A percentile compares a stretch with the other conserved stretches of the same genome.
These are phyloP conservation scores for Jamesozyma lodderae DNA, from an alignment of 805 yeast genomes.

Conservation along the genomic window DNA sequence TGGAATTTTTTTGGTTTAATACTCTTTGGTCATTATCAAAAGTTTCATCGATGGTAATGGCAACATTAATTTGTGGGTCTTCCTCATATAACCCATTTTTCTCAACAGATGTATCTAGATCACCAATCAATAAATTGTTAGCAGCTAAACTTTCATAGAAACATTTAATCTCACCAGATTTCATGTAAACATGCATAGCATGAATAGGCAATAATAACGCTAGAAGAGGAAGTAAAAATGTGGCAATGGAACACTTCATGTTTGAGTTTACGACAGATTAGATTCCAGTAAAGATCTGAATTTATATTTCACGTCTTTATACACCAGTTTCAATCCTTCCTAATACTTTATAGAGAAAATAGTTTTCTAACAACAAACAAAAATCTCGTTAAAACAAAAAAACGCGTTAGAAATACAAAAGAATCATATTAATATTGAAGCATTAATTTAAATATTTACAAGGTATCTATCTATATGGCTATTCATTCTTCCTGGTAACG, in stretches of 20 bases:
- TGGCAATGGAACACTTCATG: background rate
- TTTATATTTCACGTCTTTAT: no score
- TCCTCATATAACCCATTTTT: constrained; percentile 39
- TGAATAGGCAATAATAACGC: constrained; percentile 3
- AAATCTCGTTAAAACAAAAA: no score
- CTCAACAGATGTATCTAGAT: constrained; percentile 59
- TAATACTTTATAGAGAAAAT: no score
- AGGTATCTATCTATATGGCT: no score
- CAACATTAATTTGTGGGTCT: constrained; percentile 49
- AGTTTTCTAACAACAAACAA: no score
- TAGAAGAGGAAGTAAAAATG: background rate
- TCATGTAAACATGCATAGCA: constrained; percentile 63
- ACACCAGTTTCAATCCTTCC: no score
- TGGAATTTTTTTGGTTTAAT: constrained; percentile 50
- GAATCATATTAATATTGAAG: no score
- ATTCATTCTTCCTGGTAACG: no score
- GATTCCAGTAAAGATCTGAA: no score
- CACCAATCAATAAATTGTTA: constrained; percentile 74
- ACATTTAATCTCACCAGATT: constrained; percentile 69
- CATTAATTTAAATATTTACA: no score
- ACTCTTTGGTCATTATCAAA: constrained; percentile 81
- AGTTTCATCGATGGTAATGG: constrained; percentile 40
- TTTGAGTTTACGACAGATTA: no score
- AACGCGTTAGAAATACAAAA: no score
- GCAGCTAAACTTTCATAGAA: constrained; percentile 73